Conservation (phyloP, 352 stramenopile species). For the Discostella stelligera region DNA sequence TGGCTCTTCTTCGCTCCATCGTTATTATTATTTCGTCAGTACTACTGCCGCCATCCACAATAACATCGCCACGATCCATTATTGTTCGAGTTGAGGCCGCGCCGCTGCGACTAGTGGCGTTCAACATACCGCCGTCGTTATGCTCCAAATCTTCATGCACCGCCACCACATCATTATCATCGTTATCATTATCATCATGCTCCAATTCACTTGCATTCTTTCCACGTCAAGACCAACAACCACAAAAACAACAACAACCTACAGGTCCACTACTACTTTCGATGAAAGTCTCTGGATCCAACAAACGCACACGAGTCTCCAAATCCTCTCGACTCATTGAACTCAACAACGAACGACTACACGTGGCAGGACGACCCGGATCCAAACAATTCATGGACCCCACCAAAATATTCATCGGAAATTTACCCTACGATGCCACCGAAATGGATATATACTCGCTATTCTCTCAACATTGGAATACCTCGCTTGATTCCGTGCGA, state of each 20-base stretch:
- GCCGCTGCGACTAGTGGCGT: neutral
- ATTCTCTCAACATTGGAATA: conserved; percentile 56
- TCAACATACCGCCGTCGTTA: neutral
- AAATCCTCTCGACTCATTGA: conserved; percentile 36
- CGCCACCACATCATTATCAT: neutral
- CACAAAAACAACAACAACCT: neutral
- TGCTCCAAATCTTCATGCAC: neutral
- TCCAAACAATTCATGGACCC: conserved; percentile 76
- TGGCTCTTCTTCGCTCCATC: neutral
- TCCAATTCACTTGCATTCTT: neutral
- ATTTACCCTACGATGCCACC: conserved; percentile 57
- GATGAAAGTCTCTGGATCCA: conserved; percentile 22
- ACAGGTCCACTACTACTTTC: neutral
- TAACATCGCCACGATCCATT: neutral
- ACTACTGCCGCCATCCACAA: neutral
- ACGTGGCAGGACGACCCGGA: conserved; percentile 57
- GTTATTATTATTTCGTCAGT: neutral
- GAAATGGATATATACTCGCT: conserved; percentile 47
- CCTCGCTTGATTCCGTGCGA: conserved; percentile 31
- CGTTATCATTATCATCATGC: neutral
- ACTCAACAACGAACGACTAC: conserved; percentile 60
- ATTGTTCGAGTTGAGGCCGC: too few species aligned
- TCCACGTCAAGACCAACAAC: neutral
- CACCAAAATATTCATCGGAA: conserved; percentile 76
- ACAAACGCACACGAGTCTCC: conserved; percentile 19